A percentile compares a stretch with the other conserved stretches of the same genome.
phyloP scores from a whole-genome alignment of 129 eudicot genomes.

The Lactuca saligna region DNA sequence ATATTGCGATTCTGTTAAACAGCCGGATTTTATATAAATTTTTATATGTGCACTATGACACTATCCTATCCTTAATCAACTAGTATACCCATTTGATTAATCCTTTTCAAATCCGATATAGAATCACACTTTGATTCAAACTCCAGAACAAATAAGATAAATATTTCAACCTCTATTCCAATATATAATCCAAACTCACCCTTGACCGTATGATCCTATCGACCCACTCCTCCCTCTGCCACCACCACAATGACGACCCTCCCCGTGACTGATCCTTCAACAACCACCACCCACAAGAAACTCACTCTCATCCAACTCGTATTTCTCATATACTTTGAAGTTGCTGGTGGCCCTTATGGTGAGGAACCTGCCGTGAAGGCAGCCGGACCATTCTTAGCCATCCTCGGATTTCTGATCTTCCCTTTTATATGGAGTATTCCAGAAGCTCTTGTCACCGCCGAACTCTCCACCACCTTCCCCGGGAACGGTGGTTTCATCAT shows the following conservation, averaged over 20 bases:
- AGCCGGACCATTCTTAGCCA: slow-evolving; percentile 40
- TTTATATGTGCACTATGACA: no score
- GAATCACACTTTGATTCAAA: neutral
- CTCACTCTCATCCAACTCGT: slow-evolving; percentile 52
- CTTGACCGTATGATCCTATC: neutral
- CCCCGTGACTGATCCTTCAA: slow-evolving; percentile 16
- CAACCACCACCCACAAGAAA: slow-evolving; percentile 18
- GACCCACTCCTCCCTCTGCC: neutral
- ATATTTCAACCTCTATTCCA: neutral
- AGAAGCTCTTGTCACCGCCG: slow-evolving; percentile 62
- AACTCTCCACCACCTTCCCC: slow-evolving; percentile 52
- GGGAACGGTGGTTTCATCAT: slow-evolving; percentile 55
- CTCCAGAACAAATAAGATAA: neutral
- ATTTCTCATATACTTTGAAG: slow-evolving; percentile 61
- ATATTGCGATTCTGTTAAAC: no score
- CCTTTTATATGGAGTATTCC: slow-evolving; percentile 61
- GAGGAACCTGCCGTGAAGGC: slow-evolving; percentile 54
- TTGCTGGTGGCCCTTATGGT: slow-evolving; percentile 60
- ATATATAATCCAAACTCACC: neutral
- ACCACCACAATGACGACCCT: slow-evolving; percentile 5
- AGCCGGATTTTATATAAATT: no score
- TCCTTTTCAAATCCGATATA: neutral
- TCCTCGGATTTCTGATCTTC: slow-evolving; percentile 50
- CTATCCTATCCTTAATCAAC: neutral
- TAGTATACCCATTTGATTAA: neutral